Evolutionary conservation across 2,329 filamentous ascomycete species (phyloP).

Genomic region (Corinectria fuckeliana): DNA sequence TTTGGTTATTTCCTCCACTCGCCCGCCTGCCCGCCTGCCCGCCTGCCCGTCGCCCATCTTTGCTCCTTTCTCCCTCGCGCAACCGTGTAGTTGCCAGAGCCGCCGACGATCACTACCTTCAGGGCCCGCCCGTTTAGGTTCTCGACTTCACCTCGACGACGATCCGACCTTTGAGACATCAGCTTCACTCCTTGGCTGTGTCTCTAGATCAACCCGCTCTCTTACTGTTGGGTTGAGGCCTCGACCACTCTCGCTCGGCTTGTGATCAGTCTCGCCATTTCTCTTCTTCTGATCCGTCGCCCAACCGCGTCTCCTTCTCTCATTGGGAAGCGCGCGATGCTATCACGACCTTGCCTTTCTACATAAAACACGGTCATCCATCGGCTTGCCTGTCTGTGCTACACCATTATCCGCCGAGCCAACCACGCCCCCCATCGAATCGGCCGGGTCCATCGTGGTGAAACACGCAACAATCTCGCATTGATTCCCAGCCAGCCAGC

Average conservation of each 20-base stretch:
- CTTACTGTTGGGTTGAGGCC: background rate
- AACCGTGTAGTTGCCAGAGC: slow-evolving; percentile 30
- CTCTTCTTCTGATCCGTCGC: background rate
- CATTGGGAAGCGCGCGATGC: slow-evolving; percentile 15
- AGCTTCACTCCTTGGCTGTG: slow-evolving; percentile 17
- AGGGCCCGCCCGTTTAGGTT: slow-evolving; percentile 27
- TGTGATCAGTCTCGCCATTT: slow-evolving; percentile 7
- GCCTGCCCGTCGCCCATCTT: slow-evolving; percentile 20
- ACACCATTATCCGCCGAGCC: slow-evolving; percentile 14
- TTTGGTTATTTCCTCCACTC: slow-evolving; percentile 19
- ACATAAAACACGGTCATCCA: slow-evolving; percentile 11
- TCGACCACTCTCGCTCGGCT: slow-evolving; percentile 6
- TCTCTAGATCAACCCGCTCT: slow-evolving; percentile 1
- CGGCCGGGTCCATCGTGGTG: slow-evolving; percentile 32
- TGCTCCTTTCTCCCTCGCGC: slow-evolving; percentile 26
- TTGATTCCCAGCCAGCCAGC: slow-evolving; percentile 19
- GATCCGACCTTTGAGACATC: slow-evolving; percentile 7
- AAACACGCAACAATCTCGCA: slow-evolving; percentile 35
- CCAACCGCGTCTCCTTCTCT: slow-evolving; percentile 1
- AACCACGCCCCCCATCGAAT: slow-evolving; percentile 20
- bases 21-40: slow-evolving; percentile 1
- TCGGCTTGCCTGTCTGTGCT: slow-evolving; percentile 8
- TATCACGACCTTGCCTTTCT: slow-evolving; percentile 4
- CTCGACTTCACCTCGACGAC: slow-evolving; percentile 24
- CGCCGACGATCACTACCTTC: slow-evolving; percentile 36